Percentiles rank a stretch among this genome's conserved stretches.
Conservation (phyloP, 768 basidiomycete species). For the Boletus edulis region DNA sequence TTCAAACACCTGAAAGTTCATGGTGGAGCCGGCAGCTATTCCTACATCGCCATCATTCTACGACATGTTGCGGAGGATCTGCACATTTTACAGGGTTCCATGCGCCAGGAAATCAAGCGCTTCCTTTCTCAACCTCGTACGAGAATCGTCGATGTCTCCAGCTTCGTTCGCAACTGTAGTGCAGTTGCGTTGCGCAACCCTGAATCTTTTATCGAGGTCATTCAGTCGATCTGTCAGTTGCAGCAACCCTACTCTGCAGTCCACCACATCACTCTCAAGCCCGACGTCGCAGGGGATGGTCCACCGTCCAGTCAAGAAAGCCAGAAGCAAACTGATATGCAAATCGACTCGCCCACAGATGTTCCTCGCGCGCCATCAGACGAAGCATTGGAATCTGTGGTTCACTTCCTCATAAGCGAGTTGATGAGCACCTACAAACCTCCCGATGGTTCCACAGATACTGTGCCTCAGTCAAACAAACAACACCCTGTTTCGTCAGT, state of each 20-base stretch:
- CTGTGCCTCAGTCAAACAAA: conserved; percentile 12
- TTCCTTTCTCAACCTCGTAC: conserved; percentile 76
- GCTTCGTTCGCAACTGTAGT: conserved; percentile 74
- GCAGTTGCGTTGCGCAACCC: conserved; percentile 83
- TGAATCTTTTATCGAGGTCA: conserved; percentile 68
- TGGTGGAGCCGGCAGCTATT: conserved; percentile 65
- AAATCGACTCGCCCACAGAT: conserved; percentile 44
- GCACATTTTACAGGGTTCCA: conserved; percentile 59
- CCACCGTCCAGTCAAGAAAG: conserved; percentile 9
- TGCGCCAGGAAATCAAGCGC: conserved; percentile 80
- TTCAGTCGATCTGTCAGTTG: conserved; percentile 69
- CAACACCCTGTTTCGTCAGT: conserved; percentile 2
- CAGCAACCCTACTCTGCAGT: conserved; percentile 57
- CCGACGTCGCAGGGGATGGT: conserved; percentile 27
- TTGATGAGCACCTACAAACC: conserved; percentile 61
- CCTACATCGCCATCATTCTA: conserved; percentile 84
- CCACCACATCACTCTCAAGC: conserved; percentile 59
- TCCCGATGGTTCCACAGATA: conserved; percentile 30
- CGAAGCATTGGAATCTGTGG: conserved; percentile 54
- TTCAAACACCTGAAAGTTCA: conserved; percentile 64
- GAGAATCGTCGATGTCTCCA: conserved; percentile 62
- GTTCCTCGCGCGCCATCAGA: conserved; percentile 26
- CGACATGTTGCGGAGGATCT: conserved; percentile 88
- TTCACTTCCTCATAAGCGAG: conserved; percentile 74
- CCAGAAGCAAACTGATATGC: conserved; percentile 49